phyloP scores from a whole-genome alignment of 208 protist genomes.

The Angomonas desouzai region DNA sequence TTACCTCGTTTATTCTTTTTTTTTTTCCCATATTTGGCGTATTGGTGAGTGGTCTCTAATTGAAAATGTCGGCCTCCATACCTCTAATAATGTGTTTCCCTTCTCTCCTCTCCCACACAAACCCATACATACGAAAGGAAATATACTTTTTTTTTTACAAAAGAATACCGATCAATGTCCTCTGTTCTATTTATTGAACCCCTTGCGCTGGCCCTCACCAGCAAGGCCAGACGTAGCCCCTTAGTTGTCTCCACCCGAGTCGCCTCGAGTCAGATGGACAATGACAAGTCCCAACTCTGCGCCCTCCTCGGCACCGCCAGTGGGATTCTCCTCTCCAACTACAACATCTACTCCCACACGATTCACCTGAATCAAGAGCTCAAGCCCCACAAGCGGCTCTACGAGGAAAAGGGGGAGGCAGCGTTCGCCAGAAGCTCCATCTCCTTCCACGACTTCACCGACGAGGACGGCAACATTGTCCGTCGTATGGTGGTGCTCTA shows the following conservation, averaged over 20 bases:
- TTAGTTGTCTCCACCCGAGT: constrained; percentile 6
- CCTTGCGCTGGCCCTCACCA: constrained; percentile 22
- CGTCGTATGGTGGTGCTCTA: constrained; percentile 68
- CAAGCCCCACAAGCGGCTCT: constrained; percentile 19
- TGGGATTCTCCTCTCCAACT: constrained; percentile 16
- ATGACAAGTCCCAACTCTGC: constrained; percentile 28
- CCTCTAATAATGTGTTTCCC: too few relatives aligned
- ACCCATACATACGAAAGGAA: too few relatives aligned
- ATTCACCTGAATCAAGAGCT: constrained; percentile 25
- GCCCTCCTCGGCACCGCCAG: constrained; percentile 18
- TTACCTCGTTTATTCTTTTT: too few relatives aligned
- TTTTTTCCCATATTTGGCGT: too few relatives aligned
- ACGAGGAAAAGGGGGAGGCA: constrained; percentile 37
- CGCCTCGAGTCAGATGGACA: constrained; percentile 20
- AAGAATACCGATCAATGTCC: too few relatives aligned
- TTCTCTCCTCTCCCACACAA: too few relatives aligned
- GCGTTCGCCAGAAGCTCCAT: constrained; percentile 47
- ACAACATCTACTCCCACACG: constrained; percentile 18
- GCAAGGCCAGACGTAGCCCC: constrained; percentile 15
- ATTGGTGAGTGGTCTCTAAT: too few relatives aligned
- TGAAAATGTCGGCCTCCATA: too few relatives aligned
- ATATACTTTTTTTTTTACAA: too few relatives aligned
- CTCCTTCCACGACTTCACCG: constrained; percentile 69
- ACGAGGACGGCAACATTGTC: constrained; percentile 40
- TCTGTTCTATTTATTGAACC: constrained; percentile 31